Percentiles rank a stretch among this genome's conserved stretches.
phyloP scores from a whole-genome alignment of 2,329 filamentous ascomycete genomes.

The Fusarium protoensiforme region DNA sequence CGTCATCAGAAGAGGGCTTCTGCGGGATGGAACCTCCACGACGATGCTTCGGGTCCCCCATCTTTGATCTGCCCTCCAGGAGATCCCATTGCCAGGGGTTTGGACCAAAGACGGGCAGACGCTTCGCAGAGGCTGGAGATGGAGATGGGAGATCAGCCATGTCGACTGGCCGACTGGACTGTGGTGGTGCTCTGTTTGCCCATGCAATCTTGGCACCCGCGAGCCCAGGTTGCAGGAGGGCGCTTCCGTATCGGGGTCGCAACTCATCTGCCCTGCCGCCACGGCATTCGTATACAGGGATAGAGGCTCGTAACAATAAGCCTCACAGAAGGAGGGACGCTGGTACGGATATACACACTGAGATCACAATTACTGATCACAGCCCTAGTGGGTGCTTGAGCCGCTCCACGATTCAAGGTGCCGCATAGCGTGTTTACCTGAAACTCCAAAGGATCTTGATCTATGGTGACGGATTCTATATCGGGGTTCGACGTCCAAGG shows the following conservation, averaged over 20 bases:
- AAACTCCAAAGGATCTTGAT: conserved; percentile 8
- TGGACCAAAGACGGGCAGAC: conserved; percentile 7
- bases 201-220: conserved; percentile 7
- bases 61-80: conserved; percentile 18
- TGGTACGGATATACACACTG: neutral
- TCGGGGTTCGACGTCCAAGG: neutral
- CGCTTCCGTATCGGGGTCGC: conserved; percentile 25
- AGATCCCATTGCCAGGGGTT: conserved; percentile 23
- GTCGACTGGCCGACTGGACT: conserved; percentile 1
- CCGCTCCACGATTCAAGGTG: conserved; percentile 10
- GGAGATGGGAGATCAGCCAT: conserved; percentile 19
- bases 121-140: conserved; percentile 21
- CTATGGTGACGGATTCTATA: conserved; percentile 3
- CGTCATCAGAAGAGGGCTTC: conserved; percentile 20
- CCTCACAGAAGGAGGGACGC: conserved; percentile 20
- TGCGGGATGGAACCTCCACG: conserved; percentile 9
- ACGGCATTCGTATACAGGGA: conserved; percentile 35
- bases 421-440: conserved; percentile 3
- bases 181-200: conserved; percentile 16
- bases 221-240: conserved; percentile 5
- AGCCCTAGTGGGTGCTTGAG: conserved; percentile 20
- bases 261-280: conserved; percentile 29
- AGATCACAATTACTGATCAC: conserved; percentile 19
- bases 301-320: conserved; percentile 31
- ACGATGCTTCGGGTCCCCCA: neutral